Evolutionary conservation across 352 stramenopile genomes (phyloP).

Genomic region (Phytophthora macrochlamydospora): DNA sequence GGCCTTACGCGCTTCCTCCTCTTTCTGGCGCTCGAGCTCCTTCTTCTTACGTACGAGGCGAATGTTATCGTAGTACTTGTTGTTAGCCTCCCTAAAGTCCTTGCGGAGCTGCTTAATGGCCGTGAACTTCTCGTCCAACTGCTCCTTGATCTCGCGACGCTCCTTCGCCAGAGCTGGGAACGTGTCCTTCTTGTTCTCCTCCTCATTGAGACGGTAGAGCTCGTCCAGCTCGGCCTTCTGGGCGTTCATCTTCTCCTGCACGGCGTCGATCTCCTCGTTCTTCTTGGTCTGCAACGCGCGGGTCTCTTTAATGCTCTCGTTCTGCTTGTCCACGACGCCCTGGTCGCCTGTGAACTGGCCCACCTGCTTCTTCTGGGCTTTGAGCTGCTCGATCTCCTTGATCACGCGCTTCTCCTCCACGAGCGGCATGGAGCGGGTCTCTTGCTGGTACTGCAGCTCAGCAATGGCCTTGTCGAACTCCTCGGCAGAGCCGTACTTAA

Average conservation of each 20-base stretch:
- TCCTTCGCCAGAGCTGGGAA: constrained; percentile 86
- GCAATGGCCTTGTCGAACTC: constrained; percentile 94
- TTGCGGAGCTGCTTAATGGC: constrained; percentile 88
- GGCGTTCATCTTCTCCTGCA: constrained; percentile 92
- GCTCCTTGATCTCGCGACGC: constrained; percentile 90
- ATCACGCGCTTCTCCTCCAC: constrained; percentile 97
- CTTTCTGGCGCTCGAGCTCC: constrained; percentile 81
- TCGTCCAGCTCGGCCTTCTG: constrained; percentile 90
- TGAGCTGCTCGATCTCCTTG: constrained; percentile 95
- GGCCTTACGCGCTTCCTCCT: constrained; percentile 77
- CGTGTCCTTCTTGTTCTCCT: constrained; percentile 88
- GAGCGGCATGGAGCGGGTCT: constrained; percentile 96
- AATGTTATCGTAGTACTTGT: constrained; percentile 95
- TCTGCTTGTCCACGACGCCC: constrained; percentile 80
- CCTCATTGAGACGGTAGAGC: constrained; percentile 89
- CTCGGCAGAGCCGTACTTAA: constrained; percentile 89
- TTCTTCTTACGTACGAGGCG: constrained; percentile 87
- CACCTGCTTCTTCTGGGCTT: constrained; percentile 91
- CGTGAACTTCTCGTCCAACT: constrained; percentile 91
- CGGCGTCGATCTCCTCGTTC: constrained; percentile 94
- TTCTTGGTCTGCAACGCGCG: constrained; percentile 85
- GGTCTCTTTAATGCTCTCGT: constrained; percentile 81
- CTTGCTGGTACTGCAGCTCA: constrained; percentile 89
- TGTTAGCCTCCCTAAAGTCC: constrained; percentile 93
- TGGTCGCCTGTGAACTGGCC: constrained; percentile 84